Conservation (phyloP, 306 rosid species). For the Fragaria iinumae region DNA sequence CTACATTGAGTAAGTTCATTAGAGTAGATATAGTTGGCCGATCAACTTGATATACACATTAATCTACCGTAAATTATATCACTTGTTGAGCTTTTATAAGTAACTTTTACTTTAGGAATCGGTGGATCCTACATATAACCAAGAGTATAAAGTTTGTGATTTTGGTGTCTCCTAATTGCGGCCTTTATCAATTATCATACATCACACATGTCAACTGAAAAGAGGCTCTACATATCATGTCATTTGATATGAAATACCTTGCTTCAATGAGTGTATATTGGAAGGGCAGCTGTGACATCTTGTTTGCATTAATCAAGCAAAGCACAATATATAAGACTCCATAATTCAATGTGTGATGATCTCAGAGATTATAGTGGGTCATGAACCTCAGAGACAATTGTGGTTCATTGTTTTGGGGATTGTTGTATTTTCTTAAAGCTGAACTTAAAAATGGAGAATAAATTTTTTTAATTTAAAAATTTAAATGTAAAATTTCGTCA, state of each 20-base stretch:
- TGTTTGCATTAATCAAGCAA: slow-evolving; percentile 40
- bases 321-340: slow-evolving; percentile 20
- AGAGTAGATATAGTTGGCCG: not conserved
- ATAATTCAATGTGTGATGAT: slow-evolving; percentile 22
- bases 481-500: too few species aligned
- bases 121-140: slow-evolving; percentile 32
- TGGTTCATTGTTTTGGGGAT: slow-evolving; percentile 14
- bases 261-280: slow-evolving; percentile 10
- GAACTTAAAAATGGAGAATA: not conserved
- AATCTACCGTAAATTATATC: not conserved
- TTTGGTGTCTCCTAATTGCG: slow-evolving; percentile 22
- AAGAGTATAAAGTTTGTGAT: slow-evolving; percentile 27
- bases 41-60: not conserved
- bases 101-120: not conserved
- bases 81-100: not conserved
- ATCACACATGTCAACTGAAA: not conserved
- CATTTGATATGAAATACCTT: not conserved
- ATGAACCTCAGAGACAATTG: slow-evolving; percentile 7
- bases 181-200: slow-evolving; percentile 23
- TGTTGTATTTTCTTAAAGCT: not conserved
- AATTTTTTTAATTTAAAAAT: too few species aligned
- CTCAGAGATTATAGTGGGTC: slow-evolving; percentile 37
- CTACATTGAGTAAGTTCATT: not conserved
- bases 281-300: slow-evolving; percentile 30
- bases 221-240: slow-evolving; percentile 3